phyloP scores from a whole-genome alignment of 306 rosid genomes.

The Cicer arietinum region DNA sequence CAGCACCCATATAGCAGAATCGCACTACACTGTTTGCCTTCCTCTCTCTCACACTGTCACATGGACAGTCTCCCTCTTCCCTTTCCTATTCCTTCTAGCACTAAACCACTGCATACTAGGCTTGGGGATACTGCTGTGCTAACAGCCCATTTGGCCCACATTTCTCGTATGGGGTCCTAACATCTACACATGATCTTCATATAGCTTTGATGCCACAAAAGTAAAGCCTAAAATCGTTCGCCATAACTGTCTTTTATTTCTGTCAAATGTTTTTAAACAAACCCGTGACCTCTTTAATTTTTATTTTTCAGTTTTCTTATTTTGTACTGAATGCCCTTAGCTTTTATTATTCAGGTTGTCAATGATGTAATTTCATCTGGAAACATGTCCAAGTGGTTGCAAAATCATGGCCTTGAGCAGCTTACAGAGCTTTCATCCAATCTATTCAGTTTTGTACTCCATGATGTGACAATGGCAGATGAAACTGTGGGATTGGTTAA shows the following conservation, averaged over 20 bases:
- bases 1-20: no score
- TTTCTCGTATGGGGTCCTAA: no score
- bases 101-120: no score
- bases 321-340: constrained; percentile 11
- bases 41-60: no score
- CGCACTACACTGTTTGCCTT: no score
- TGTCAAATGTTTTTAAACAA: constrained; percentile 25
- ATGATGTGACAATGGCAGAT: constrained; percentile 50
- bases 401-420: constrained; percentile 80
- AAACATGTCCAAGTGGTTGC: constrained; percentile 78
- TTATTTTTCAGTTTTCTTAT: constrained; percentile 21
- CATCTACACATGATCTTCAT: not conserved
- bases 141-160: no score
- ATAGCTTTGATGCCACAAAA: constrained; percentile 19
- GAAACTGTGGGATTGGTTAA: constrained; percentile 55
- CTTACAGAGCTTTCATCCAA: constrained; percentile 71
- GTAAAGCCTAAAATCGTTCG: constrained; percentile 16
- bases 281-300: not conserved
- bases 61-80: no score
- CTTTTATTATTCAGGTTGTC: constrained; percentile 65
- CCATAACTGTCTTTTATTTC: constrained; percentile 11
- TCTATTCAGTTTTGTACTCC: constrained; percentile 59
- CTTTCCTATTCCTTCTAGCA: no score
- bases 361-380: constrained; percentile 62
- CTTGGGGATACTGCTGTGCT: no score